Evolutionary conservation across 495 filamentous ascomycete genomes (phyloP).

Genomic region (Aspergillus ostianus): DNA sequence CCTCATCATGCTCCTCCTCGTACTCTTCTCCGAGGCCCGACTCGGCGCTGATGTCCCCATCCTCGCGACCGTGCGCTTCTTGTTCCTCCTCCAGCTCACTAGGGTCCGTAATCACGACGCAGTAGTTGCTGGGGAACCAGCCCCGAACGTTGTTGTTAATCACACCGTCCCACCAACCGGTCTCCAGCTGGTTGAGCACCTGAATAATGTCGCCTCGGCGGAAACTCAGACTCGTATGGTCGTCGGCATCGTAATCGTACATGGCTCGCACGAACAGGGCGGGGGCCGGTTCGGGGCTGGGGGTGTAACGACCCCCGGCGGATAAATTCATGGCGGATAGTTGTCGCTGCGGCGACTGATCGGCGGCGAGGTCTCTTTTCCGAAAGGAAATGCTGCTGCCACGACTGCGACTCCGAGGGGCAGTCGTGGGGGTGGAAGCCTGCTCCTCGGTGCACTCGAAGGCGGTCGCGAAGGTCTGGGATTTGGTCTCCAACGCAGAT

Average conservation of each 20-base stretch:
- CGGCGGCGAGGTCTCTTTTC: constrained; percentile 22
- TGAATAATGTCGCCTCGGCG: constrained; percentile 94
- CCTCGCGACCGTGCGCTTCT: constrained; percentile 37
- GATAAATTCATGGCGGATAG: constrained; percentile 36
- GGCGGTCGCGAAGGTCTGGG: constrained; percentile 41
- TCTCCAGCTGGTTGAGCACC: constrained; percentile 95
- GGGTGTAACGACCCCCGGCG: constrained; percentile 55
- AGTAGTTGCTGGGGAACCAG: constrained; percentile 99
- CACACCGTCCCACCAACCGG: constrained; percentile 98
- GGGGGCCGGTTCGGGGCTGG: constrained; percentile 65
- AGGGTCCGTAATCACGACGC: constrained; percentile 72
- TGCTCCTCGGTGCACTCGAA: constrained; percentile 48
- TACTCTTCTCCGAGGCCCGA: constrained; percentile 60
- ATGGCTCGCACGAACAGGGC: constrained; percentile 91
- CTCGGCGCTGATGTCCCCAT: constrained; percentile 57
- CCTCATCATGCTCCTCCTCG: constrained; percentile 68
- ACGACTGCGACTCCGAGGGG: constrained; percentile 33
- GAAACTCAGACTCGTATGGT: constrained; percentile 94
- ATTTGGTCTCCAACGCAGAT: constrained; percentile 36
- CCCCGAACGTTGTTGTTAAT: constrained; percentile 78
- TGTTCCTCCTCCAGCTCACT: constrained; percentile 55
- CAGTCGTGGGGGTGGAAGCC: constrained; percentile 33
- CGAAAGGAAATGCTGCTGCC: constrained; percentile 30
- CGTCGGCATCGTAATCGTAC: constrained; percentile 97
- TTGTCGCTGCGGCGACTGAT: constrained; percentile 29